phyloP scores from a whole-genome alignment of 768 basidiomycete genomes.

The Pleurotus platypus region DNA sequence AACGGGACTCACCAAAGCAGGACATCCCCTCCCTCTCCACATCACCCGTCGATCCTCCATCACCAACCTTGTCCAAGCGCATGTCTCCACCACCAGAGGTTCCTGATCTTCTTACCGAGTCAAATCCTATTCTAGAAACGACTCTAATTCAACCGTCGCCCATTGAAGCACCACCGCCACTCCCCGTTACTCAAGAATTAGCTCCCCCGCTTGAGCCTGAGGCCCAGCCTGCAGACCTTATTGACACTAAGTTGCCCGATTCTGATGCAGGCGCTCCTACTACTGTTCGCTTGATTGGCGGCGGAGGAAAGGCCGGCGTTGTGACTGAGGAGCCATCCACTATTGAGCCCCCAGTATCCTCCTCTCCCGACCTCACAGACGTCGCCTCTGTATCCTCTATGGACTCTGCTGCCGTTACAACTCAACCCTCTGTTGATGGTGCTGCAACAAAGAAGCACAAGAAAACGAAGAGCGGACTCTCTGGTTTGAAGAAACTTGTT shows the following conservation, averaged over 20 bases:
- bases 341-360: slow-evolving; percentile 27
- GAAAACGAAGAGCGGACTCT: slow-evolving; percentile 57
- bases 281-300: slow-evolving; percentile 60
- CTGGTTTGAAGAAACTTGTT: slow-evolving; percentile 38
- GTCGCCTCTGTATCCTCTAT: slow-evolving; percentile 30
- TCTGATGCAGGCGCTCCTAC: slow-evolving; percentile 18
- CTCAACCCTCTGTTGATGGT: slow-evolving; percentile 16
- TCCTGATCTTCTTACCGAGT: slow-evolving; percentile 48
- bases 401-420: slow-evolving; percentile 22
- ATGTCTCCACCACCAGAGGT: slow-evolving; percentile 23
- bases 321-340: slow-evolving; percentile 23
- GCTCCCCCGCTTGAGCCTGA: background rate
- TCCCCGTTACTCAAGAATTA: background rate
- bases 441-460: slow-evolving; percentile 35
- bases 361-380: slow-evolving; percentile 22
- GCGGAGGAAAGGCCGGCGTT: slow-evolving; percentile 41
- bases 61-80: slow-evolving; percentile 12
- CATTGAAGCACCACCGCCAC: slow-evolving; percentile 6
- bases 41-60: slow-evolving; percentile 8
- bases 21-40: slow-evolving; percentile 10
- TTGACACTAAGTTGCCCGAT: background rate
- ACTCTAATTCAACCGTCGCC: slow-evolving; percentile 30
- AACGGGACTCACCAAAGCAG: slow-evolving; percentile 15
- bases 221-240: background rate
- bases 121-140: slow-evolving; percentile 31